These are phyloP conservation scores for Alnus rubra DNA, from an alignment of 306 rosid genomes.

Conservation along the genomic window DNA sequence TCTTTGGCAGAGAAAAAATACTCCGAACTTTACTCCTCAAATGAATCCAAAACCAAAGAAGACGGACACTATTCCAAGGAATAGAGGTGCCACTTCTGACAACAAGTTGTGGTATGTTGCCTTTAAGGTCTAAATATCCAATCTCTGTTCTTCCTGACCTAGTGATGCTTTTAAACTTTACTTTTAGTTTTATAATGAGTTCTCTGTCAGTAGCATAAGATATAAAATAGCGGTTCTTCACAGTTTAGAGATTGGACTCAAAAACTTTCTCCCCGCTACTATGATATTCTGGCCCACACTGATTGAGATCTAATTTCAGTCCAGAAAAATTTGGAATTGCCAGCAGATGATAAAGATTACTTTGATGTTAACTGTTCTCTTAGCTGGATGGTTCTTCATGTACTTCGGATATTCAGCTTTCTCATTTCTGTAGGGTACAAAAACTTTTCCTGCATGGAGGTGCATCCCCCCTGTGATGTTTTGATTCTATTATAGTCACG, in stretches of 20 bases:
- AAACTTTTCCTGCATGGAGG: neutral
- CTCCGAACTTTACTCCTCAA: conserved; percentile 47
- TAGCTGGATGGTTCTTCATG: neutral
- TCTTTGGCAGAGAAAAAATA: conserved; percentile 47
- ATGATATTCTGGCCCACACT: neutral
- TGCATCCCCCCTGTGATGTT: neutral
- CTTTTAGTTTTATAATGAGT: neutral
- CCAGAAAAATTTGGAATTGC: neutral
- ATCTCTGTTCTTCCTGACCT: conserved; percentile 20
- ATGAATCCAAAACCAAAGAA: conserved; percentile 75
- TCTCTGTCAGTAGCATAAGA: neutral
- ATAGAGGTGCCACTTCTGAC: conserved; percentile 68
- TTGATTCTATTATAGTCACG: neutral
- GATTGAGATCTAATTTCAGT: conserved; percentile 1
- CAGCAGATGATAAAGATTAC: neutral
- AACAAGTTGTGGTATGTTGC: conserved; percentile 75
- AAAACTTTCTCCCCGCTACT: neutral
- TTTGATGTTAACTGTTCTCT: conserved; percentile 3
- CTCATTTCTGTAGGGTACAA: neutral
- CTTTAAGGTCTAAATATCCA: neutral
- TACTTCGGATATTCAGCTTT: neutral
- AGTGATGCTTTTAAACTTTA: conserved; percentile 20
- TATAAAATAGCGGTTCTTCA: neutral
- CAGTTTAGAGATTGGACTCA: neutral
- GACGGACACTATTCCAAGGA: conserved; percentile 51